Base-by-base conservation (phyloP, 2,329 filamentous ascomycete species). In the Chrysosphaeria jannelii region DNA sequence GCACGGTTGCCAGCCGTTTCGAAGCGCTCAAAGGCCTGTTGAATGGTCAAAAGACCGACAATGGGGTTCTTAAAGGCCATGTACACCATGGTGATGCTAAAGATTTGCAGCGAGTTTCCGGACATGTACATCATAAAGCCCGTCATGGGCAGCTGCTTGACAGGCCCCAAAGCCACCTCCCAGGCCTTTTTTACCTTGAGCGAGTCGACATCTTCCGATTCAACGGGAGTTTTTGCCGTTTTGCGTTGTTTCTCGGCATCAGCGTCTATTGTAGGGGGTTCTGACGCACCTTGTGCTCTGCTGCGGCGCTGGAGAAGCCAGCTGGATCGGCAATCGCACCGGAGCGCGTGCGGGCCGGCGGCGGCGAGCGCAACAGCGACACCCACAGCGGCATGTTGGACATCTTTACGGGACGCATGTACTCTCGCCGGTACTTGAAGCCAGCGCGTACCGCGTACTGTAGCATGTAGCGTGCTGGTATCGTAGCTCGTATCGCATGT, bases 41-140 rank as follows among this genome's bases (percentile, higher is more conserved):
- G 78, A 22, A 81, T 81, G 34, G 53, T 62, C 29, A 89, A 47
- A 21, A 93, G 50, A 16, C 79, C 85, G 44, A 75, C 62, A 29
- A 97, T 57, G 7, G 85, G 85, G 34, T 74, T 88, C 54, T 93
- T 93, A 57, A 97, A 97, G 21, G 89, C 67, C 71, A 91, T 93
- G 38, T 81, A 79, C 10, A 93, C 81, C 79, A 93, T 97, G 76
- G 93, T 93, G 47, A 97, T 93, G 46, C 72, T 88, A 53, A 97
- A 97, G 34, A 97, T 93, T 43, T 97, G 85, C 22, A 97, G 61
- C 30, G 75, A 78, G 50, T 93, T 97, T 38, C 85, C 85, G 15
- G 81, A 88, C 85, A 97, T 97, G 57, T 97, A 97, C 78, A 93
- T 93, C 67, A 91, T 91, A 43, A 97, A 81, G 31, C 69, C 79